Evolutionary conservation across 176 grass and related monocot genomes (phyloP).

Genomic region (Panicum miliaceum): DNA sequence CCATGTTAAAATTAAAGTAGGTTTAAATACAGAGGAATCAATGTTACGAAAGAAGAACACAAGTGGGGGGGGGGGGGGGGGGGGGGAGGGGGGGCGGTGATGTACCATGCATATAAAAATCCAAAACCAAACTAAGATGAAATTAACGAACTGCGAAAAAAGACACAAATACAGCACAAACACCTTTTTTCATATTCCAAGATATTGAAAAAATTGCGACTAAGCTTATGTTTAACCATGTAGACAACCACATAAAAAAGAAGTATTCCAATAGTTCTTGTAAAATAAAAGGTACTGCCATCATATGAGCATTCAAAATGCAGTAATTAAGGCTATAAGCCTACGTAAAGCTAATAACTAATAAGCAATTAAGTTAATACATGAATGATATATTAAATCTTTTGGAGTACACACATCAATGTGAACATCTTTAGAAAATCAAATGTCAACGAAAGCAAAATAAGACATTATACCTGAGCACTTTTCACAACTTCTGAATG

Average conservation of each 20-base stretch:
- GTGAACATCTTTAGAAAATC: background rate
- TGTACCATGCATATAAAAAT: too few species aligned
- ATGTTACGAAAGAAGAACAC: slow-evolving; percentile 3
- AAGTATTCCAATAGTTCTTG: background rate
- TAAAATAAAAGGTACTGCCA: background rate
- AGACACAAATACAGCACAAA: too few species aligned
- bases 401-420: background rate
- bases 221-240: background rate
- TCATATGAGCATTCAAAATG: slow-evolving; percentile 3
- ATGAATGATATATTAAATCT: background rate
- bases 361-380: background rate
- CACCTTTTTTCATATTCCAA: too few species aligned
- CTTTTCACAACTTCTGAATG: slow-evolving; percentile 83
- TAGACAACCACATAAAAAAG: background rate
- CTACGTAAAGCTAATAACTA: too few species aligned
- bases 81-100: too few species aligned
- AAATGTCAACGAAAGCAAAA: background rate
- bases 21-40: background rate
- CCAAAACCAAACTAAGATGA: too few species aligned
- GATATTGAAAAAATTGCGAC: background rate
- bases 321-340: background rate
- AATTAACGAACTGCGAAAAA: too few species aligned
- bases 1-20: slow-evolving; percentile 8
- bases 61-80: too few species aligned
- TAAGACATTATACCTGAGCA: slow-evolving; percentile 68